Conservation (phyloP, 2,329 filamentous ascomycete species). For the Paraphaeosphaeria minitans region DNA sequence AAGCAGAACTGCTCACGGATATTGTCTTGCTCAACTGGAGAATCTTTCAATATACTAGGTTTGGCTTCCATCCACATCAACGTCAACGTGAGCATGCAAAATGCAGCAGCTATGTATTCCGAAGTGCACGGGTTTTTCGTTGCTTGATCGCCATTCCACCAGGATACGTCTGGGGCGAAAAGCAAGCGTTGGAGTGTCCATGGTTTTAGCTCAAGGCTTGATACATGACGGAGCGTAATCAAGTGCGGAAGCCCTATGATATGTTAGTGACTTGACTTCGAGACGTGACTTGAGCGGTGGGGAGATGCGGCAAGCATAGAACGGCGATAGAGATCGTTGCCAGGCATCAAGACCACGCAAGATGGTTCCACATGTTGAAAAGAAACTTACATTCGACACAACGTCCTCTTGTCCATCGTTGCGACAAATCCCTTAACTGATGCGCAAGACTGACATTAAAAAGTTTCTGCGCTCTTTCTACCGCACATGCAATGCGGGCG, state of each 20-base stretch:
- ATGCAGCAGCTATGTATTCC: background rate
- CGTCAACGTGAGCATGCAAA: conserved; percentile 1
- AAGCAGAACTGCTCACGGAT: background rate
- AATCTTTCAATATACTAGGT: background rate
- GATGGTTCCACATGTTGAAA: too few species aligned
- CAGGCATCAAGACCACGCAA: too few species aligned
- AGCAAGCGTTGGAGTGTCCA: conserved; percentile 2
- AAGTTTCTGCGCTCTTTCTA: background rate
- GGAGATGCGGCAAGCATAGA: too few species aligned
- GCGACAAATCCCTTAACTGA: background rate
- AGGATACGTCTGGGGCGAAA: background rate
- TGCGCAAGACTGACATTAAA: conserved; percentile 1
- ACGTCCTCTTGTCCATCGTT: background rate
- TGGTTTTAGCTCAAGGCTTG: background rate
- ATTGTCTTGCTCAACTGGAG: background rate
- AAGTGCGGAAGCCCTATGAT: conserved; percentile 5
- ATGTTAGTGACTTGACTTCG: background rate
- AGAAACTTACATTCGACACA: background rate
- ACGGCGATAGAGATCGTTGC: too few species aligned
- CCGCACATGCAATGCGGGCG: conserved; percentile 5
- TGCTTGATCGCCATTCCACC: background rate
- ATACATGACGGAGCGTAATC: conserved; percentile 3
- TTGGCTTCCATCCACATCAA: background rate
- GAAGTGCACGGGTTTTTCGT: background rate
- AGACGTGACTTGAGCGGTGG: too few species aligned